Percentiles rank a stretch among this genome's conserved stretches.
Conservation (phyloP, 2,329 filamentous ascomycete genomes). For the Pseudogymnoascus sp. region DNA sequence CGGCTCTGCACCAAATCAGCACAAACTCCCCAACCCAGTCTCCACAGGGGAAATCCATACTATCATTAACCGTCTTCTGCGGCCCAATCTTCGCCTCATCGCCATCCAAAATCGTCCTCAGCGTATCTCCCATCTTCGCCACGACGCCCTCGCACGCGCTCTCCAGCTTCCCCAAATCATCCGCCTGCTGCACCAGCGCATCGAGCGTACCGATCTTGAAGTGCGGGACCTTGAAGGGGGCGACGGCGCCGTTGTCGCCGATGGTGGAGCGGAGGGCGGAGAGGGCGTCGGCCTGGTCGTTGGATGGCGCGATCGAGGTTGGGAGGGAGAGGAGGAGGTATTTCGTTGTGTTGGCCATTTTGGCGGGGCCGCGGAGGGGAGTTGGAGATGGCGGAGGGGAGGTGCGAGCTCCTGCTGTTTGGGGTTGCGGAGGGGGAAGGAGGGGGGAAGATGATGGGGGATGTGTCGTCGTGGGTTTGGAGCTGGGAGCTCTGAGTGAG, state of each 20-base stretch:
- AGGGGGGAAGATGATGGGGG: not conserved
- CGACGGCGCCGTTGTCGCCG: conserved; percentile 65
- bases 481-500: conserved; percentile 4
- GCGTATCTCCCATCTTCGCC: conserved; percentile 55
- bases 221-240: conserved; percentile 74
- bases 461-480: not conserved
- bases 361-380: not conserved
- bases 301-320: conserved; percentile 72
- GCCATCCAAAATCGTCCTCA: conserved; percentile 26
- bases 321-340: conserved; percentile 90
- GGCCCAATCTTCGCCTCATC: conserved; percentile 54
- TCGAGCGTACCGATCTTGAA: conserved; percentile 98
- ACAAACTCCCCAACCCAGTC: not conserved
- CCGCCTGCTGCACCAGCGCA: conserved; percentile 88
- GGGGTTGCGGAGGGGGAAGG: not conserved
- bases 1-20: conserved; percentile 55
- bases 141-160: conserved; percentile 71
- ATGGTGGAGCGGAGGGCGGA: conserved; percentile 65
- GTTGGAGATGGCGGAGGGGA: not conserved
- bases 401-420: not conserved
- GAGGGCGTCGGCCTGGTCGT: conserved; percentile 73
- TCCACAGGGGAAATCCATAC: conserved; percentile 61
- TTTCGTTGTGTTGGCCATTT: conserved; percentile 32
- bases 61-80: conserved; percentile 71
- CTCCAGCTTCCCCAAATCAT: conserved; percentile 87